Percentiles rank a stretch among this genome's conserved stretches.
Conservation (phyloP, 2,329 filamentous ascomycete genomes). For the Plenodomus biglobosus region DNA sequence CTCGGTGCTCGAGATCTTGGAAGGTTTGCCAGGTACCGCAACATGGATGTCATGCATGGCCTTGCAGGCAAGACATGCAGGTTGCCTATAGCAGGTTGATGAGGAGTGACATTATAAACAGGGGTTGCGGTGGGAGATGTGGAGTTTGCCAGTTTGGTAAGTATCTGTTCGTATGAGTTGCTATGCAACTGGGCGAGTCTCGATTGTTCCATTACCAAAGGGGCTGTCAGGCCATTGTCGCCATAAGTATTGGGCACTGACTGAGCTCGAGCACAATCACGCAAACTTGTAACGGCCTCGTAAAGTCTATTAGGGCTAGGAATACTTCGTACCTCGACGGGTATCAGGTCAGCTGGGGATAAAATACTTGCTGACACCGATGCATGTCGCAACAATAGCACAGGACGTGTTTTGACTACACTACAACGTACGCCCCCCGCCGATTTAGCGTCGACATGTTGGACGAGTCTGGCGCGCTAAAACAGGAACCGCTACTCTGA, state of each 20-base stretch:
- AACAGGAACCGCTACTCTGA: conserved; percentile 2
- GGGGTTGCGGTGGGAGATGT: not conserved
- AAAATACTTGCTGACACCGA: too few species aligned
- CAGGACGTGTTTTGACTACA: not conserved
- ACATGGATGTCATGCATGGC: not conserved
- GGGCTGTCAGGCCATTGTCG: too few species aligned
- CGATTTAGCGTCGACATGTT: not conserved
- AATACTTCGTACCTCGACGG: too few species aligned
- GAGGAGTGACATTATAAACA: not conserved
- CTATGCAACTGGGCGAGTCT: too few species aligned
- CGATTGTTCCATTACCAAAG: too few species aligned
- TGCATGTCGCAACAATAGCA: not conserved
- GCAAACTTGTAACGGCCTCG: too few species aligned
- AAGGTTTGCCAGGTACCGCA: not conserved
- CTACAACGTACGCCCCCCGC: too few species aligned
- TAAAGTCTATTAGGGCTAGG: too few species aligned
- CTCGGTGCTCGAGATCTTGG: not conserved
- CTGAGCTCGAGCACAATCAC: too few species aligned
- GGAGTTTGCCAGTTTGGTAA: not conserved
- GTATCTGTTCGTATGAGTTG: too few species aligned
- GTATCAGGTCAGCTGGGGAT: too few species aligned
- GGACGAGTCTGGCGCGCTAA: not conserved
- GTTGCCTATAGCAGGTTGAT: not conserved
- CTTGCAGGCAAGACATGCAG: not conserved
- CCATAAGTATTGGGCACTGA: too few species aligned